Conservation (phyloP, 352 stramenopile genomes). For the Phytopythium chamaehyphon region DNA sequence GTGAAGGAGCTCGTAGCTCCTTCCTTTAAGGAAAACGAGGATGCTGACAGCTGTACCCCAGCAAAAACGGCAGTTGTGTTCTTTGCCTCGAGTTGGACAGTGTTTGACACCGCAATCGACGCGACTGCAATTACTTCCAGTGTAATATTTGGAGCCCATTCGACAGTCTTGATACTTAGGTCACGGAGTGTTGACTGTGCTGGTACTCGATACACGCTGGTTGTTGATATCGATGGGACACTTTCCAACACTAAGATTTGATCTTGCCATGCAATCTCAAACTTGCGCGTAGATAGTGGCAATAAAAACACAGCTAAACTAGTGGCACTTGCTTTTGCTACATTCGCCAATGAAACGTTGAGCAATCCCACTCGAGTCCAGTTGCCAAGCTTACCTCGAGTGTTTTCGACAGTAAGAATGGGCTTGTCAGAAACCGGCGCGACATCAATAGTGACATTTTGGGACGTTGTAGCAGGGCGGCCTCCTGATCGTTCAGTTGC, state of each 20-base stretch:
- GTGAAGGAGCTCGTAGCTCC: constrained; percentile 11
- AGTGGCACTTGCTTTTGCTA: constrained; percentile 29
- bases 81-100: constrained; percentile 23
- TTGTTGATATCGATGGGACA: constrained; percentile 22
- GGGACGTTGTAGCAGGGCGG: constrained; percentile 10
- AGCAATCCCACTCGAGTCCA: constrained; percentile 31
- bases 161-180: constrained; percentile 21
- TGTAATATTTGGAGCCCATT: constrained; percentile 19
- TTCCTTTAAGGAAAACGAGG: constrained; percentile 43
- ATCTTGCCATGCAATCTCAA: constrained; percentile 39
- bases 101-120: constrained; percentile 28
- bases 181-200: constrained; percentile 17
- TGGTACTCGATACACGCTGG: constrained; percentile 29
- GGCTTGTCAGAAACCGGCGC: constrained; percentile 36
- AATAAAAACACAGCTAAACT: constrained; percentile 32
- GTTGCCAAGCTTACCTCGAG: constrained; percentile 23
- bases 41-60: constrained; percentile 30
- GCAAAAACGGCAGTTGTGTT: constrained; percentile 27
- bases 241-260: constrained; percentile 23
- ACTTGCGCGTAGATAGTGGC: constrained; percentile 9
- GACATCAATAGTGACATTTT: constrained; percentile 20
- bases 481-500: constrained; percentile 27
- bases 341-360: constrained; percentile 23
- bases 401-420: constrained; percentile 28
- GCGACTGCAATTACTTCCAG: constrained; percentile 36